Base-by-base conservation (phyloP, 768 basidiomycete genomes). In the Boletus pseudo-olivaceus region DNA sequence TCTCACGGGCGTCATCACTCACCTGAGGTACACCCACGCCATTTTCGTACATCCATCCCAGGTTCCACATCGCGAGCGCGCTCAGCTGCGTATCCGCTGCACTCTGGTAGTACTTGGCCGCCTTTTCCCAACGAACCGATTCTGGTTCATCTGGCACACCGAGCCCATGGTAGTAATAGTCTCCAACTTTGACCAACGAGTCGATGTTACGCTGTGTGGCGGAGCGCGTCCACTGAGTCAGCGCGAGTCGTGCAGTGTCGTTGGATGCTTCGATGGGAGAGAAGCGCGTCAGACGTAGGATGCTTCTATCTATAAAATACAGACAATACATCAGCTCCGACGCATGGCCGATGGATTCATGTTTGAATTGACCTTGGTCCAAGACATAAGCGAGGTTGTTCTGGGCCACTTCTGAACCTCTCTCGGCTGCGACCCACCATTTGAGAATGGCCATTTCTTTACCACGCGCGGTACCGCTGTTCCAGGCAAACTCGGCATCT, bases 21-120 rank as follows among this genome's bases (percentile, higher is more conserved):
- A 90, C 92, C 78, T 90, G 88, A 26, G 89, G 84, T 0, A 98
- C 91, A 3, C 97, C 97, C 20, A 90, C 69, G 0, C 97, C 97
- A 62, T 93, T 92, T 73, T 98, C 96, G 69, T 98, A 98, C 97
- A 98, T 98, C 91, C 92, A 98, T 2, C 96, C 97, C 11, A 98
- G 74, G 65, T 98, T 97, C 93, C 93, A 98, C 86, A 97, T 92
- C 1, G 97, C 94, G 58, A 98, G 76, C 1, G 97, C 93, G 61
- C 93, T 97, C 62, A 88, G 62, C 56, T 95, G 91, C 2, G 92
- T 95, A 59, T 94, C 93, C 2, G 91, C 93, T 4, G 97, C 97
- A 30, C 90, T 88, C 66, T 91, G 93, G 64, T 99, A 99, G 67
- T 91, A 98, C 27, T 87, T 83, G 1, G 90, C 94, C 0, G 97